These are phyloP conservation scores for Lagenidium sp. DNA, from an alignment of 352 stramenopile species.

Conservation along the genomic window DNA sequence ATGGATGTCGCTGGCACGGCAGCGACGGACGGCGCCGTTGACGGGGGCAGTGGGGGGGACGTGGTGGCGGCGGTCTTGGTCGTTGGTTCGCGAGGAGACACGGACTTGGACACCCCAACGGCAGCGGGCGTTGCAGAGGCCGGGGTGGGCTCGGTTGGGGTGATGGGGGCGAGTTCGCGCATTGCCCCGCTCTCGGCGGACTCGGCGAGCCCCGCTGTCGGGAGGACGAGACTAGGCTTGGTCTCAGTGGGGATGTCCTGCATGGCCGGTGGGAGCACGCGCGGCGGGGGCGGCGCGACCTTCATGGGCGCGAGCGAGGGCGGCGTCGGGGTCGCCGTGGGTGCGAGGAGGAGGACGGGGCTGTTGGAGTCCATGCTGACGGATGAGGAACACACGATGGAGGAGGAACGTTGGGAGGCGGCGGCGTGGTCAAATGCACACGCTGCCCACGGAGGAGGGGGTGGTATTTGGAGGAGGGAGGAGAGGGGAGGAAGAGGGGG, in stretches of 20 bases:
- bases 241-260: slow-evolving; percentile 6
- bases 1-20: background rate
- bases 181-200: slow-evolving; percentile 3
- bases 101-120: slow-evolving; percentile 8
- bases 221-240: background rate
- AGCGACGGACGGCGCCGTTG: slow-evolving; percentile 8
- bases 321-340: slow-evolving; percentile 9
- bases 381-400: slow-evolving; percentile 8
- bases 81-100: slow-evolving; percentile 43
- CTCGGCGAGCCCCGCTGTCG: slow-evolving; percentile 1
- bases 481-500: slow-evolving; percentile 2
- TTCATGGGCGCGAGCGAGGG: slow-evolving; percentile 12
- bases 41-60: background rate
- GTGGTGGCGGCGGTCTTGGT: slow-evolving; percentile 27
- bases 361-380: slow-evolving; percentile 18
- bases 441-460: no score
- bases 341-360: slow-evolving; percentile 15
- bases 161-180: slow-evolving; percentile 1
- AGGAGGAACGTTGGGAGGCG: no score
- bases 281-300: slow-evolving; percentile 2
- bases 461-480: slow-evolving; percentile 5
- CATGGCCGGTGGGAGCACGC: background rate
- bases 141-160: background rate
- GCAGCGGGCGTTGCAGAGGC: background rate
- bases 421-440: no score